A percentile compares a stretch with the other conserved stretches of the same genome.
phyloP scores from a whole-genome alignment of 805 yeast species.

The Saccharomyces eubayanus region DNA sequence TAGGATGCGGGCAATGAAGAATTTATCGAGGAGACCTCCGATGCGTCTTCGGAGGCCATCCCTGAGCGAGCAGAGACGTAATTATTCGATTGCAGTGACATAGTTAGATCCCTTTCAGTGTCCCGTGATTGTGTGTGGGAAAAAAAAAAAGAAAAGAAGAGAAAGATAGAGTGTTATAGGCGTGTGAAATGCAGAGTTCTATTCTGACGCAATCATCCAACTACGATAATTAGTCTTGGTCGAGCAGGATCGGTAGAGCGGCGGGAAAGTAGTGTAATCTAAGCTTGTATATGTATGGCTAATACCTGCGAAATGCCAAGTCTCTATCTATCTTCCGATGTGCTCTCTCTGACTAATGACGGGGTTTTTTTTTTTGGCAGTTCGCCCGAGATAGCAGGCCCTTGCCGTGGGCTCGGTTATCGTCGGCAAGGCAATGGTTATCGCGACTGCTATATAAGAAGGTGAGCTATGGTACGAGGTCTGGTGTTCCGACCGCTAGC shows the following conservation, averaged over 20 bases:
- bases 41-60: neutral
- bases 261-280: neutral
- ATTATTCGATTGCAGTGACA: neutral
- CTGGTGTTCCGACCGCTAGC: too few species aligned
- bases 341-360: neutral
- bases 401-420: neutral
- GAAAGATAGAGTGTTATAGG: neutral
- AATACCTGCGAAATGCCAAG: neutral
- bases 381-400: neutral
- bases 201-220: neutral
- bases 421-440: neutral
- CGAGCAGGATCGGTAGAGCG: neutral
- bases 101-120: neutral
- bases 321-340: neutral
- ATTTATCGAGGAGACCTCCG: neutral
- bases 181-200: neutral
- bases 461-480: neutral
- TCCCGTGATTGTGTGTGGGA: neutral
- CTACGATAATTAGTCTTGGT: neutral
- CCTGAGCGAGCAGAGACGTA: neutral
- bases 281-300: neutral
- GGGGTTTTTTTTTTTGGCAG: neutral
- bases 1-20: neutral
- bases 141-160: neutral
- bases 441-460: neutral